Conservation (phyloP, 257 asterid species). For the Hygrophila difformis region DNA sequence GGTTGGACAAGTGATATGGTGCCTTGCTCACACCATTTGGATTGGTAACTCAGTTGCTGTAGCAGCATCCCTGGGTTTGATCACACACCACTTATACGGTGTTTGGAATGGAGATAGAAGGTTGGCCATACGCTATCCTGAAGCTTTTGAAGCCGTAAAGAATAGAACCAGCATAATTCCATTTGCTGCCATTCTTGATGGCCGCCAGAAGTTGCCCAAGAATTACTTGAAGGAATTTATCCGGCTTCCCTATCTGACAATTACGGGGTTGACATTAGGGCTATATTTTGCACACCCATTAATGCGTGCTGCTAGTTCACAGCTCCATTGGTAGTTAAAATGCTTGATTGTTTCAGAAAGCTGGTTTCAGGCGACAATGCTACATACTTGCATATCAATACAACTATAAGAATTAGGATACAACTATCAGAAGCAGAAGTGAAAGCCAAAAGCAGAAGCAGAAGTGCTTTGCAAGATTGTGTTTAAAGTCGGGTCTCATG, state of each 20-base stretch:
- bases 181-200: constrained; percentile 82
- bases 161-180: constrained; percentile 75
- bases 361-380: too few species aligned
- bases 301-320: constrained; percentile 78
- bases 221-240: constrained; percentile 70
- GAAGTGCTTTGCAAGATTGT: too few species aligned
- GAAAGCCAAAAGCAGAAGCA: too few species aligned
- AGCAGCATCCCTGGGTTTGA: constrained; percentile 85
- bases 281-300: constrained; percentile 83
- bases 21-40: constrained; percentile 91
- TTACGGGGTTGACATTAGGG: constrained; percentile 68
- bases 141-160: constrained; percentile 71
- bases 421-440: too few species aligned
- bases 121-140: constrained; percentile 63
- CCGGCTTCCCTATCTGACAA: constrained; percentile 69
- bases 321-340: constrained; percentile 80
- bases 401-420: too few species aligned
- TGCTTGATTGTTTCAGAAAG: too few species aligned
- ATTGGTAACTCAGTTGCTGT: constrained; percentile 82
- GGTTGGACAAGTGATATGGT: constrained; percentile 97
- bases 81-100: constrained; percentile 87
- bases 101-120: constrained; percentile 96
- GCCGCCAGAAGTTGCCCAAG: constrained; percentile 89
- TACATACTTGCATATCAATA: too few species aligned
- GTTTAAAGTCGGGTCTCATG: too few species aligned